These are phyloP conservation scores for Neurospora sp. DNA, from an alignment of 495 filamentous ascomycete genomes.

Conservation along the genomic window DNA sequence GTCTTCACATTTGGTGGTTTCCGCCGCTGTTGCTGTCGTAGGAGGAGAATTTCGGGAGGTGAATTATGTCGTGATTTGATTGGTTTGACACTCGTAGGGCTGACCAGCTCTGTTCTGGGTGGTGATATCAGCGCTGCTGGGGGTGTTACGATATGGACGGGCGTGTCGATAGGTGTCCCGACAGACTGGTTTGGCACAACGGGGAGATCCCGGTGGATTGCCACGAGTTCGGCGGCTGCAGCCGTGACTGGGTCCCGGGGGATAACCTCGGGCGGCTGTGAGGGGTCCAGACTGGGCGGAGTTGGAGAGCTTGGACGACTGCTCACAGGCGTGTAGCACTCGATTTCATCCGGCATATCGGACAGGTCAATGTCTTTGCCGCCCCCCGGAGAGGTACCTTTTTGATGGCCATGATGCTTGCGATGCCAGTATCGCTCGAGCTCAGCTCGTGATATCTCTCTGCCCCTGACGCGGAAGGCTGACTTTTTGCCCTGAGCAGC, in stretches of 20 bases:
- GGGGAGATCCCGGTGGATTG: not conserved
- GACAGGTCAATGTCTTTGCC: not conserved
- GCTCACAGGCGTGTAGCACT: not conserved
- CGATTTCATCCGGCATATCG: not conserved
- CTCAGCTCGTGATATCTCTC: not conserved
- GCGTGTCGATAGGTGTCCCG: not conserved
- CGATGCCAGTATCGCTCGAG: not conserved
- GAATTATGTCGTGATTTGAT: not conserved
- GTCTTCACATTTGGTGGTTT: not conserved
- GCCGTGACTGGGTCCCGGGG: not conserved
- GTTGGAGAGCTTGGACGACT: not conserved
- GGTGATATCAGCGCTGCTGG: not conserved
- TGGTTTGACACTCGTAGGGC: not conserved
- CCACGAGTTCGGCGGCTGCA: no score
- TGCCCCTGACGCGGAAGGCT: not conserved
- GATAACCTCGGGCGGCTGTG: not conserved
- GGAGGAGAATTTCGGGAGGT: not conserved
- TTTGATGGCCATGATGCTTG: not conserved
- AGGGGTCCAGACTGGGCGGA: not conserved
- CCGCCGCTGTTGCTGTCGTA: not conserved
- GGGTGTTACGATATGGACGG: not conserved
- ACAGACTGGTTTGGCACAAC: not conserved
- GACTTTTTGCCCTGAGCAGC: not conserved
- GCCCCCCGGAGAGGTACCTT: not conserved
- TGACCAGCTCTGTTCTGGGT: not conserved